These are phyloP conservation scores for Heritiera littoralis DNA, from an alignment of 345 rosid genomes.

Conservation along the genomic window DNA sequence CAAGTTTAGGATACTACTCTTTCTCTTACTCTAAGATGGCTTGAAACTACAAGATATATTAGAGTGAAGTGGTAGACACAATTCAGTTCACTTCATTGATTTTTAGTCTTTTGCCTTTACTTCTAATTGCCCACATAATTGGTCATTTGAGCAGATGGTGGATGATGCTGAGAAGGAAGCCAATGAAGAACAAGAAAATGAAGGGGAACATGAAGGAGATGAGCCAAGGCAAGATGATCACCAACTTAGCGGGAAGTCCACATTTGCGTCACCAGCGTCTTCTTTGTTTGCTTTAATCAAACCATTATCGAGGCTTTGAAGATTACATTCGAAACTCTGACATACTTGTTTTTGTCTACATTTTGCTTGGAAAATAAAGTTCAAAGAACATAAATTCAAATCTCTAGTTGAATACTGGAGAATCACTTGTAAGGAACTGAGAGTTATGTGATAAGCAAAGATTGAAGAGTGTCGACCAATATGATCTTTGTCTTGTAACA, in stretches of 20 bases:
- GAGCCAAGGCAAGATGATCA: constrained; percentile 9
- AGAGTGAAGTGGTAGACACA: not conserved
- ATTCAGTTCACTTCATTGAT: not conserved
- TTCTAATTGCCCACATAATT: not conserved
- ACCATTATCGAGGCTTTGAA: constrained; percentile 29
- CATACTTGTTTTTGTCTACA: constrained; percentile 4
- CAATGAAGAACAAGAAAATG: constrained; percentile 23
- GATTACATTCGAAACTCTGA: not conserved
- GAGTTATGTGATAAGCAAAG: not conserved
- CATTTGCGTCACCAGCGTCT: constrained; percentile 19
- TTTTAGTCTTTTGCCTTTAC: not conserved
- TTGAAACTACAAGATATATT: not conserved
- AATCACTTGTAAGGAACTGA: not conserved
- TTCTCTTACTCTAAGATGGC: not conserved
- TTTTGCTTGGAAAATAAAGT: constrained; percentile 7
- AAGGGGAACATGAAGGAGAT: constrained; percentile 14
- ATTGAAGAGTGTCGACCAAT: not conserved
- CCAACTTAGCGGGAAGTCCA: not conserved
- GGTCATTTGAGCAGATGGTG: constrained; percentile 38
- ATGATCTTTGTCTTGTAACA: not conserved
- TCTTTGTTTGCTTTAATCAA: constrained; percentile 27
- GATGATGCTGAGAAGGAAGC: constrained; percentile 57
- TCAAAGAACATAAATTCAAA: not conserved
- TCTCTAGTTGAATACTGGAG: not conserved
- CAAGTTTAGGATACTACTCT: not conserved